Evolutionary conservation across 805 yeast species (phyloP).

Genomic region (Candida arabinofermentans): DNA sequence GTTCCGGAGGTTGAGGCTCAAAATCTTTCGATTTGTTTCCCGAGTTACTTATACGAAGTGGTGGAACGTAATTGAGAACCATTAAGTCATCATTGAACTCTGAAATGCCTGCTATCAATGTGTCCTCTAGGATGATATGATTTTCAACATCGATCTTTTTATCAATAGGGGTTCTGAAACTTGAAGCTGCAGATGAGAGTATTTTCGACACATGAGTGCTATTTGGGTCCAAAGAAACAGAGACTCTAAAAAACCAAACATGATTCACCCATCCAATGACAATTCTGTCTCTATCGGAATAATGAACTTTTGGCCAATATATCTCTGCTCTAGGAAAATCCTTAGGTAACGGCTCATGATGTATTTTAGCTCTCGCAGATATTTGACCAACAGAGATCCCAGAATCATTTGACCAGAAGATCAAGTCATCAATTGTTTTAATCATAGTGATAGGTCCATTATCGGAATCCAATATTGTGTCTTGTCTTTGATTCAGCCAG

Average conservation of each 20-base stretch:
- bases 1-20: slow-evolving; percentile 58
- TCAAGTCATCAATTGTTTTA: slow-evolving; percentile 55
- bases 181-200: slow-evolving; percentile 52
- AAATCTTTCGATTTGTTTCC: slow-evolving; percentile 5
- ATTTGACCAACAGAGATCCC: slow-evolving; percentile 72
- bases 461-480: slow-evolving; percentile 55
- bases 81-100: slow-evolving; percentile 68
- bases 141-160: slow-evolving; percentile 41
- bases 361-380: slow-evolving; percentile 43
- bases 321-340: slow-evolving; percentile 65
- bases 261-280: slow-evolving; percentile 80
- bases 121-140: slow-evolving; percentile 45
- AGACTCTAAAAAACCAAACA: slow-evolving; percentile 54
- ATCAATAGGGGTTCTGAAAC: slow-evolving; percentile 42
- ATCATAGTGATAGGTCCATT: slow-evolving; percentile 72
- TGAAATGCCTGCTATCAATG: slow-evolving; percentile 71
- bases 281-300: slow-evolving; percentile 61
- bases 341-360: slow-evolving; percentile 52
- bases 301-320: slow-evolving; percentile 75
- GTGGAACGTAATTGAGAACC: slow-evolving; percentile 49
- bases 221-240: slow-evolving; percentile 2
- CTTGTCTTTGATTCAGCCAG: slow-evolving; percentile 85
- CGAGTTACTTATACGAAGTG: slow-evolving; percentile 23
- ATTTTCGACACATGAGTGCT: slow-evolving; percentile 30
- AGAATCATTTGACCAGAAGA: slow-evolving; percentile 79